Percentiles rank a stretch among this genome's conserved stretches.
These are phyloP conservation scores for Apiospora aurea DNA, from an alignment of 2,329 filamentous ascomycete genomes.

Conservation along the genomic window DNA sequence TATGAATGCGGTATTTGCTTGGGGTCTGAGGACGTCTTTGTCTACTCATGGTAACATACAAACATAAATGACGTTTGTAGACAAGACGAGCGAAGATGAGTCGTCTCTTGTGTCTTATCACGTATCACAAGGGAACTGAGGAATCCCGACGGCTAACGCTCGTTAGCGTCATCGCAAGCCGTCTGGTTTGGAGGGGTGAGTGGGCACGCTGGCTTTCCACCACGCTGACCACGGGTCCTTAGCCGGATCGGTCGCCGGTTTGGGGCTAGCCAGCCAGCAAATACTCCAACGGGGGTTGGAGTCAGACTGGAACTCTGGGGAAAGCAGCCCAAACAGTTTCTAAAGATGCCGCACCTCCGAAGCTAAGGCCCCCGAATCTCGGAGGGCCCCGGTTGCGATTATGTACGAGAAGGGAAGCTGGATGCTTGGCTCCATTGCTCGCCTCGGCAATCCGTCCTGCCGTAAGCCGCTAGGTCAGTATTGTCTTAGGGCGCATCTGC, in stretches of 20 bases:
- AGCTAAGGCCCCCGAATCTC: background rate
- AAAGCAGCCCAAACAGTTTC: background rate
- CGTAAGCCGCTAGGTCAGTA: background rate
- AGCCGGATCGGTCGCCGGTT: background rate
- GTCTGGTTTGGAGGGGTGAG: background rate
- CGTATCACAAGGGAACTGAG: background rate
- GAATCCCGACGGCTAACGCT: slow-evolving; percentile 12
- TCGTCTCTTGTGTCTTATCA: slow-evolving; percentile 12
- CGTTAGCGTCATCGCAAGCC: background rate
- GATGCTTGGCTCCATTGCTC: background rate
- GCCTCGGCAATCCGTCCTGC: background rate
- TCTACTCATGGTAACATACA: background rate
- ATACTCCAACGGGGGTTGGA: background rate
- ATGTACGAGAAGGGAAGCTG: slow-evolving; percentile 7
- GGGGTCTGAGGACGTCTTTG: background rate
- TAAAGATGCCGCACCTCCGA: slow-evolving; percentile 1
- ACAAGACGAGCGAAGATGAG: too few species aligned
- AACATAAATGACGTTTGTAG: too few species aligned
- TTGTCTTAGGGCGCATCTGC: background rate
- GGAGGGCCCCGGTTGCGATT: slow-evolving; percentile 7
- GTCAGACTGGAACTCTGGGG: background rate
- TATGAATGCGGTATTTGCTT: too few species aligned
- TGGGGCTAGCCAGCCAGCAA: background rate
- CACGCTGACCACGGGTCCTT: background rate
- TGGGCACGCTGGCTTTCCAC: background rate